A percentile compares a stretch with the other conserved stretches of the same genome.
Evolutionary conservation across 2,329 filamentous ascomycete species (phyloP).

Genomic region (Penicillium sp.): DNA sequence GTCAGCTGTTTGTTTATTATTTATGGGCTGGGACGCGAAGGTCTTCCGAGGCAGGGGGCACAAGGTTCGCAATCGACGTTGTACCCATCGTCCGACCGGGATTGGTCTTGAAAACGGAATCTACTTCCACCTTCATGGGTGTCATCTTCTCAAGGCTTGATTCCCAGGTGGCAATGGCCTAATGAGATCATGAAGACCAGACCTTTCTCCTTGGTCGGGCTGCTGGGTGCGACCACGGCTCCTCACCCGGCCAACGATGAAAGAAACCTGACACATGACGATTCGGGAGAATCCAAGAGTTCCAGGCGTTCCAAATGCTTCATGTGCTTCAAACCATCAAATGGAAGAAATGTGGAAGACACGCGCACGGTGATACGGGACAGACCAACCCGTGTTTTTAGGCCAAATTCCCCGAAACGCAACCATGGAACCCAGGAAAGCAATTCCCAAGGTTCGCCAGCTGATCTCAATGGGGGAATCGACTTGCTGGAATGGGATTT

Average conservation of each 20-base stretch:
- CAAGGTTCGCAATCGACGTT: not conserved
- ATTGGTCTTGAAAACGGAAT: not conserved
- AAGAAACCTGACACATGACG: not conserved
- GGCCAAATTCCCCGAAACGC: not conserved
- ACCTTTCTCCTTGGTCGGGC: not conserved
- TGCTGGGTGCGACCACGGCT: not conserved
- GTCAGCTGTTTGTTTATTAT: not conserved
- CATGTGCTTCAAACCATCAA: not conserved
- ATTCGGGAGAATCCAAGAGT: not conserved
- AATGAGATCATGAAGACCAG: not conserved
- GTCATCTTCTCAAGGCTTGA: not conserved
- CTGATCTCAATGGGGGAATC: not conserved
- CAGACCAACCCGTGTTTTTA: slow-evolving; percentile 22
- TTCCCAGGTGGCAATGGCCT: not conserved
- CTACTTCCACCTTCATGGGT: not conserved
- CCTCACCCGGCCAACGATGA: not conserved
- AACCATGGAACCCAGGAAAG: not conserved
- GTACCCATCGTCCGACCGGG: slow-evolving; percentile 6
- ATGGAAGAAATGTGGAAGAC: slow-evolving; percentile 23
- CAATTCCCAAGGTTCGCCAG: not conserved
- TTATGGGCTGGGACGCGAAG: not conserved
- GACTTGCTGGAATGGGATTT: not conserved
- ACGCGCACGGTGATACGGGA: slow-evolving; percentile 24
- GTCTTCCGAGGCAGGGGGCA: not conserved
- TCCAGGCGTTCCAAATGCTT: not conserved